Evolutionary conservation across 2,329 filamentous ascomycete species (phyloP).

Genomic region (Verticillium zaregamsianum): DNA sequence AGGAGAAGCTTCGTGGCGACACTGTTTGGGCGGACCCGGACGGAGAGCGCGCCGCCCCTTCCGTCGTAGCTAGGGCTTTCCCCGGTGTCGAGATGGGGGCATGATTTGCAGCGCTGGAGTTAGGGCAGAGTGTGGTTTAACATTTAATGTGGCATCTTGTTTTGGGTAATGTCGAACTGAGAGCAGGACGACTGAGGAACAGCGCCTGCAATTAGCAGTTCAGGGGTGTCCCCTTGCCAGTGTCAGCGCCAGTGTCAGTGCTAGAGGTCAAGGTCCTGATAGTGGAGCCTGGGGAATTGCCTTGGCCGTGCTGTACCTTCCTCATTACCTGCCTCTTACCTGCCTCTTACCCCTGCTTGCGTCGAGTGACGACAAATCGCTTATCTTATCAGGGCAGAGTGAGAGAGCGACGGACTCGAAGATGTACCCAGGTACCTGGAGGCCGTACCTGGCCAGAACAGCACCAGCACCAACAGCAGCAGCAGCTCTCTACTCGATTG

Average conservation of each 20-base stretch:
- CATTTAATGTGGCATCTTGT: no score
- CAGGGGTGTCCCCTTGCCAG: no score
- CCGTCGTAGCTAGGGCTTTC: no score
- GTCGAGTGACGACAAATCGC: not conserved
- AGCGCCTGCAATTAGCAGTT: no score
- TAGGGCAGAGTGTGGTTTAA: no score
- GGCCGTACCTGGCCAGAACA: not conserved
- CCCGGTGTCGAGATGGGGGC: no score
- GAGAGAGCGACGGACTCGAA: not conserved
- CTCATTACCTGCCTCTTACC: no score
- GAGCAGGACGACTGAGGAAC: no score
- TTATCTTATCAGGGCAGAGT: not conserved
- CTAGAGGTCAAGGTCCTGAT: not conserved
- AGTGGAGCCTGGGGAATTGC: not conserved
- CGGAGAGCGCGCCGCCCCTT: not conserved
- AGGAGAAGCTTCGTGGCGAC: constrained; percentile 44
- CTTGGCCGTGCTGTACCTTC: not conserved
- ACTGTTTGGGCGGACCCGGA: constrained; percentile 28
- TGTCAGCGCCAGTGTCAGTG: not conserved
- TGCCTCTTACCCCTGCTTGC: no score
- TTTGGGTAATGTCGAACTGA: no score
- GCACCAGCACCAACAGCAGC: not conserved
- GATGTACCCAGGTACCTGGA: not conserved
- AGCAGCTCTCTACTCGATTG: not conserved
- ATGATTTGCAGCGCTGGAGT: no score